Conservation (phyloP, 2,329 filamentous ascomycete species). For the Trichoderma pleuroti region DNA sequence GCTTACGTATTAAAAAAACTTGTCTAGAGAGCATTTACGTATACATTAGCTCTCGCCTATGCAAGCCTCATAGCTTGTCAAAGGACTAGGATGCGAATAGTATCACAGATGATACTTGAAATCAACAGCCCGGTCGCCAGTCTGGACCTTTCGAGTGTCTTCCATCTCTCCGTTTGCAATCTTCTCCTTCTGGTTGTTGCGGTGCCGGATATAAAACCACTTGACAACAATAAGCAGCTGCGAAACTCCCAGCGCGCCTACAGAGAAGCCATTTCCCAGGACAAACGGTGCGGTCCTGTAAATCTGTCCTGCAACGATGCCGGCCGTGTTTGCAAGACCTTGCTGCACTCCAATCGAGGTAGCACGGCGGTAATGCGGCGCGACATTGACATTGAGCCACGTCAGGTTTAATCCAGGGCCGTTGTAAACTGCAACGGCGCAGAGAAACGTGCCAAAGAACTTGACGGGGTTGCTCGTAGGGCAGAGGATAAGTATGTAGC, state of each 20-base stretch:
- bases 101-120: conserved; percentile 43
- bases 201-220: conserved; percentile 41
- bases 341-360: conserved; percentile 45
- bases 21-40: neutral
- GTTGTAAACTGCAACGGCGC: conserved; percentile 45
- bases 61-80: neutral
- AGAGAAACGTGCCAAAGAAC: conserved; percentile 49
- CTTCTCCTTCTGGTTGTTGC: conserved; percentile 40
- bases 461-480: conserved; percentile 47
- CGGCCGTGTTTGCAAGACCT: conserved; percentile 45
- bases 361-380: conserved; percentile 44
- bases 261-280: conserved; percentile 29
- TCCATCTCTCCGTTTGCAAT: conserved; percentile 39
- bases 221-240: conserved; percentile 38
- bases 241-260: conserved; percentile 30
- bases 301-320: conserved; percentile 41
- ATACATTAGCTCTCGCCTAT: neutral
- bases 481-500: conserved; percentile 47
- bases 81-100: neutral
- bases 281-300: conserved; percentile 34
- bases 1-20: neutral
- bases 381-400: conserved; percentile 45
- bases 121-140: conserved; percentile 45
- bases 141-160: conserved; percentile 43
- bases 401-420: conserved; percentile 46